phyloP scores from a whole-genome alignment of 2,329 filamentous ascomycete species.

The Orbilia oligospora region DNA sequence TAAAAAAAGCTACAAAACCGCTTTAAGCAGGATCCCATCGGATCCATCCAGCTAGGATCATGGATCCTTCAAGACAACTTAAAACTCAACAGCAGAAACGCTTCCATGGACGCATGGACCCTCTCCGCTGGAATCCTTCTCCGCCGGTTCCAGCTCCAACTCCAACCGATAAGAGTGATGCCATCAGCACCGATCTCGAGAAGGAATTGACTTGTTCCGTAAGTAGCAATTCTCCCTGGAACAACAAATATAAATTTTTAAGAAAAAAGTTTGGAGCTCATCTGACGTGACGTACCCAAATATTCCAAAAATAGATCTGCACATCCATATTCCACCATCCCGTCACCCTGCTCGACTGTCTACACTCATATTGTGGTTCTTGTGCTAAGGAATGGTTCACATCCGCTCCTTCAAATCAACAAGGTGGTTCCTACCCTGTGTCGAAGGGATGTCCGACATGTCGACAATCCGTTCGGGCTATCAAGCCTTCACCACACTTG shows the following conservation, averaged over 20 bases:
- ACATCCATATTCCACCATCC: slow-evolving; percentile 94
- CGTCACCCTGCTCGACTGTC: slow-evolving; percentile 89
- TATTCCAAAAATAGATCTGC: slow-evolving; percentile 79
- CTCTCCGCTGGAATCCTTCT: slow-evolving; percentile 10
- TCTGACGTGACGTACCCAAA: slow-evolving; percentile 28
- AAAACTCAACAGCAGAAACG: slow-evolving; percentile 32
- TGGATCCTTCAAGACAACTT: slow-evolving; percentile 30
- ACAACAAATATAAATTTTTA: not conserved
- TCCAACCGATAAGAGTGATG: slow-evolving; percentile 42
- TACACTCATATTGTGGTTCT: slow-evolving; percentile 95
- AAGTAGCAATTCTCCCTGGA: slow-evolving; percentile 68
- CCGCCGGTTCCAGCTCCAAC: slow-evolving; percentile 30
- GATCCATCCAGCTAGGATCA: slow-evolving; percentile 30
- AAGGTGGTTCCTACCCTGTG: slow-evolving; percentile 65
- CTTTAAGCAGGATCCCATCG: slow-evolving; percentile 3
- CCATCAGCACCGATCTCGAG: slow-evolving; percentile 75
- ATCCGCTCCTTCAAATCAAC: slow-evolving; percentile 72
- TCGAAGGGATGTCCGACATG: slow-evolving; percentile 93
- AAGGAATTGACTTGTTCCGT: slow-evolving; percentile 96
- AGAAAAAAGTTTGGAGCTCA: slow-evolving; percentile 8
- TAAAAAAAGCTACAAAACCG: not conserved
- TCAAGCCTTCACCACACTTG: slow-evolving; percentile 89
- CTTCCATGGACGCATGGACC: slow-evolving; percentile 27
- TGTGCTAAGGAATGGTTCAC: slow-evolving; percentile 97
- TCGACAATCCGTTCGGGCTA: slow-evolving; percentile 86